phyloP scores from a whole-genome alignment of 2,329 filamentous ascomycete genomes.

The Fusarium chuoi region DNA sequence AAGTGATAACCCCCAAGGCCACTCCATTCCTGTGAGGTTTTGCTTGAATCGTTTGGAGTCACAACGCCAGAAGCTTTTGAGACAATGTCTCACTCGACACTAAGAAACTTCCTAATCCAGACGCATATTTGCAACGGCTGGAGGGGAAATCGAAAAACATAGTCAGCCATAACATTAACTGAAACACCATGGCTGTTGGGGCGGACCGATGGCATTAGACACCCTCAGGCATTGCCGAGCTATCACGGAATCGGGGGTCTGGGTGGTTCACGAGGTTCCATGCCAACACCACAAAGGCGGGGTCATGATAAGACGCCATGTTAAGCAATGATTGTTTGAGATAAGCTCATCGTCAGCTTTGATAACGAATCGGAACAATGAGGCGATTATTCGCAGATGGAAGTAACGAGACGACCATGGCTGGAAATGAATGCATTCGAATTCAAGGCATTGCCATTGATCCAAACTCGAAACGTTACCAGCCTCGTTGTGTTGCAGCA shows the following conservation, averaged over 20 bases:
- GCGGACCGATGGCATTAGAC: not conserved
- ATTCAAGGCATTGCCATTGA: not conserved
- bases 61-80: not conserved
- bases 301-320: conserved; percentile 31
- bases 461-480: conserved; percentile 1
- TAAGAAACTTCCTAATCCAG: not conserved
- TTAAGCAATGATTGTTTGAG: conserved; percentile 4
- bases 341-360: conserved; percentile 2
- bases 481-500: conserved; percentile 9
- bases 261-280: not conserved
- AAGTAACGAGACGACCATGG: not conserved
- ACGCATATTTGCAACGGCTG: not conserved
- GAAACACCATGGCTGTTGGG: not conserved
- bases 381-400: not conserved
- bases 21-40: not conserved
- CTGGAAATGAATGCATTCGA: not conserved
- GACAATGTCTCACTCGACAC: not conserved
- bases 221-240: not conserved
- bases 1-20: not conserved
- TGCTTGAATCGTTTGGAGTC: not conserved
- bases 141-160: not conserved
- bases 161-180: not conserved
- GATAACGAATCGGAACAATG: not conserved
- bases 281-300: conserved; percentile 25
- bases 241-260: not conserved